Evolutionary conservation across 1,139 yeast genomes (phyloP), one percentile per base, ranked within the genome.

Genomic region (Yamadazyma siamensis): DNA sequence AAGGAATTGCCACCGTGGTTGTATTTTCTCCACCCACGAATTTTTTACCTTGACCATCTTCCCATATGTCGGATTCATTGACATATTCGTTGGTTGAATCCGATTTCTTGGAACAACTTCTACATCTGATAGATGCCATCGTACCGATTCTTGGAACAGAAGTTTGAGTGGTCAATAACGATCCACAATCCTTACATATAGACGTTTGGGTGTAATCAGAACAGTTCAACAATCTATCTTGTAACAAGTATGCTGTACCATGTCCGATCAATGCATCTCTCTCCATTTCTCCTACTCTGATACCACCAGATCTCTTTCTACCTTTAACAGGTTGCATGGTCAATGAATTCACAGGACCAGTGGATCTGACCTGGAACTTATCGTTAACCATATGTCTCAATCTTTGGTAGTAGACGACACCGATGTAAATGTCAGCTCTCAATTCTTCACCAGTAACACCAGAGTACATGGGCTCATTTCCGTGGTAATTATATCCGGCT

Each of bases 251-350:
- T 1, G 98, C 88, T n/a, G 98, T 83, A 64, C 98, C 99, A 56
- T 94, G 98, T 40, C 98, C 99, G 56, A 91, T 88, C 50, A 91
- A 71, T 3, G 98, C 98, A 71, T 91, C 99, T 68, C 98, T 85
- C 67, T 91, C 99, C 99, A 91, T 91, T 62, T 91, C 98, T 58
- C 98, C 98, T 24, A 91, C 95, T 74, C 99, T 95, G 49, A 91
- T 91, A 82, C 99, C 99, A 65, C 99, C 99, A 45, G 84, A 80
- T 66, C 98, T 80, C 80, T 91, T 94, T 68, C 99, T 83, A 52
- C 99, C 99, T 69, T 94, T 91, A 38, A 91, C 98, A 27, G 99
- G 99, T 71, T 91, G 99, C 96, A 91, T 89, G 12, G 98, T 94
- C 52, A 91, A 74, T 21, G 94, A 79, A 61, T 89, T 89, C 23